Percentiles rank a stretch among this genome's conserved stretches.
Evolutionary conservation across 2,329 filamentous ascomycete genomes (phyloP).

Genomic region (Thielaviopsis ethacetica): DNA sequence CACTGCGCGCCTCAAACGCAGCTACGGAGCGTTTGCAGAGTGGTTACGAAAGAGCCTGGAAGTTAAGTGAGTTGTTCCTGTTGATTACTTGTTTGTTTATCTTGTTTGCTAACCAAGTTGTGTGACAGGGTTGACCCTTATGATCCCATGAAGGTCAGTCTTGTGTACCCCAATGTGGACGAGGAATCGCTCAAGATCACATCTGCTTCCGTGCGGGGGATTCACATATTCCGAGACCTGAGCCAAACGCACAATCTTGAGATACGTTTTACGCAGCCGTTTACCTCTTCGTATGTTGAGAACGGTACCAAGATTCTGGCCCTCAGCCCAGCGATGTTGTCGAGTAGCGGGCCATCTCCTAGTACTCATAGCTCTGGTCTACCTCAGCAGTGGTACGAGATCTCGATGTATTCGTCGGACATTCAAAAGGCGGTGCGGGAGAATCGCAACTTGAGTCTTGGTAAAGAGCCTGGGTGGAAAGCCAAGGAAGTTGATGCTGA

Average conservation of each 20-base stretch:
- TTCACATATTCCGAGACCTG: neutral
- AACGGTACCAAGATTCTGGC: neutral
- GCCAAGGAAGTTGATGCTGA: neutral
- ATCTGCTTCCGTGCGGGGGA: neutral
- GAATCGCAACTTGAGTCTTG: neutral
- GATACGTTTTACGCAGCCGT: neutral
- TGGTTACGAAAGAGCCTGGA: neutral
- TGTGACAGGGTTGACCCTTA: neutral
- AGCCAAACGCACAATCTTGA: neutral
- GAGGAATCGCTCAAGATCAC: neutral
- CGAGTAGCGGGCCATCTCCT: neutral
- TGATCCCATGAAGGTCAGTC: neutral
- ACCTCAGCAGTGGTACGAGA: neutral
- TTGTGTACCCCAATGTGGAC: neutral
- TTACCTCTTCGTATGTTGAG: neutral
- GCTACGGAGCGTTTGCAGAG: neutral
- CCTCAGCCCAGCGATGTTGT: neutral
- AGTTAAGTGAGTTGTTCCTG: neutral
- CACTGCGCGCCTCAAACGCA: neutral
- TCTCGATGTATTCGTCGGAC: neutral
- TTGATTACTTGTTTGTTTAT: neutral
- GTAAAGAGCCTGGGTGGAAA: neutral
- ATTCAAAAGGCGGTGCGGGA: neutral
- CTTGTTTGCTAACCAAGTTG: neutral
- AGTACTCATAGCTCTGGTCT: neutral